Conservation (phyloP, 1,284 basidiomycete genomes). For the Microstroma glucosiphilum region DNA sequence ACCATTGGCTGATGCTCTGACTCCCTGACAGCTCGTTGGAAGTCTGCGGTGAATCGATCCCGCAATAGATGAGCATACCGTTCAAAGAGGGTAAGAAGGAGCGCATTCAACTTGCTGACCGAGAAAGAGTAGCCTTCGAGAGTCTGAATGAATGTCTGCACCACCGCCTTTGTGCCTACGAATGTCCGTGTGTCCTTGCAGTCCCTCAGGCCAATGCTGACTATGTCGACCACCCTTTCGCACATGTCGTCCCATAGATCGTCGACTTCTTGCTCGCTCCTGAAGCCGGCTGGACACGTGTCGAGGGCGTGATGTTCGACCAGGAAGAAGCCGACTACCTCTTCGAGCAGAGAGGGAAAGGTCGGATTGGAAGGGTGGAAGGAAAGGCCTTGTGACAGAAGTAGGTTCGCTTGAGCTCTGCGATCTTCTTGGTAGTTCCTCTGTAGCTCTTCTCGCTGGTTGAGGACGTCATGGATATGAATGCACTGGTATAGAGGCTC, state of each 20-base stretch:
- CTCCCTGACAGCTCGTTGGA: conserved; percentile 59
- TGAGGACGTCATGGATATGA: conserved; percentile 88
- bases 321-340: conserved; percentile 98
- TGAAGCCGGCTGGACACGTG: conserved; percentile 68
- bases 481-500: conserved; percentile 93
- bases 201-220: conserved; percentile 66
- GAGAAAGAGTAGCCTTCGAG: conserved; percentile 77
- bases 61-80: conserved; percentile 79
- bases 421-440: conserved; percentile 90
- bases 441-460: conserved; percentile 80
- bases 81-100: conserved; percentile 82
- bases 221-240: conserved; percentile 66
- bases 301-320: conserved; percentile 88
- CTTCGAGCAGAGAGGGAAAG: conserved; percentile 56
- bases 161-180: conserved; percentile 72
- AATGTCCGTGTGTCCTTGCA: conserved; percentile 79
- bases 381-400: conserved; percentile 63
- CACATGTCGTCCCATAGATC: conserved; percentile 92
- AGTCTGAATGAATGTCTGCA: conserved; percentile 84
- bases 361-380: conserved; percentile 48
- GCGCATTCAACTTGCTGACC: conserved; percentile 71
- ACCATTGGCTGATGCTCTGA: conserved; percentile 92
- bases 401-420: conserved; percentile 92
- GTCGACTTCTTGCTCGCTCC: conserved; percentile 82
- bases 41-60: conserved; percentile 69